Evolutionary conservation across 495 filamentous ascomycete species (phyloP).

Genomic region (Amorphotheca resinae): DNA sequence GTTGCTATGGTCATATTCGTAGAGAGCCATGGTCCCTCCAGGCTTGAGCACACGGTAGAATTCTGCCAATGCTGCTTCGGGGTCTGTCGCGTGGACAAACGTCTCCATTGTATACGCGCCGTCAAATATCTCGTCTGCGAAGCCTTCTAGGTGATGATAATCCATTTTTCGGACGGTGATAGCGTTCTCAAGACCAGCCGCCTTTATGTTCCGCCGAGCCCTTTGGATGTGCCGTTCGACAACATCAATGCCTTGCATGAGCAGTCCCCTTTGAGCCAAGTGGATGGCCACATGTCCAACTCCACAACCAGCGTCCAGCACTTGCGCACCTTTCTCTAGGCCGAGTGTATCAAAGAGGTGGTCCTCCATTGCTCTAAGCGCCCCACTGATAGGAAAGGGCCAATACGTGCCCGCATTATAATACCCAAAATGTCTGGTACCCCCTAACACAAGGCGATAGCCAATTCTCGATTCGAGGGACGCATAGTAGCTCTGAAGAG

Average conservation of each 20-base stretch:
- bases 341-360: slow-evolving; percentile 27
- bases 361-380: slow-evolving; percentile 37
- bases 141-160: slow-evolving; percentile 39
- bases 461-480: slow-evolving; percentile 37
- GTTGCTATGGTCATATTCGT: slow-evolving; percentile 40
- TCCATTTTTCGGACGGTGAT: slow-evolving; percentile 33
- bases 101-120: slow-evolving; percentile 50
- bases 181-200: slow-evolving; percentile 24
- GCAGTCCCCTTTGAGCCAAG: slow-evolving; percentile 29
- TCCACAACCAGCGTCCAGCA: slow-evolving; percentile 43
- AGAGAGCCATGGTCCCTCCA: slow-evolving; percentile 33
- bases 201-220: slow-evolving; percentile 30
- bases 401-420: slow-evolving; percentile 32
- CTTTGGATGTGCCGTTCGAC: slow-evolving; percentile 34
- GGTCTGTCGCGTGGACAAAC: slow-evolving; percentile 42
- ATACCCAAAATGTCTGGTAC: slow-evolving; percentile 40
- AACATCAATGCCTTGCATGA: slow-evolving; percentile 39
- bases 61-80: slow-evolving; percentile 29
- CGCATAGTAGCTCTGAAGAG: slow-evolving; percentile 32
- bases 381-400: slow-evolving; percentile 34
- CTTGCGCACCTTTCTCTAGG: slow-evolving; percentile 26
- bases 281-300: slow-evolving; percentile 36
- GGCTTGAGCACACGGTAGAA: slow-evolving; percentile 39
- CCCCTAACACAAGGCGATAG: slow-evolving; percentile 36
- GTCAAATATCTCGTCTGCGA: slow-evolving; percentile 30